These are phyloP conservation scores for Ceratocystis huliohia DNA, from an alignment of 2,329 filamentous ascomycete genomes.

Conservation along the genomic window DNA sequence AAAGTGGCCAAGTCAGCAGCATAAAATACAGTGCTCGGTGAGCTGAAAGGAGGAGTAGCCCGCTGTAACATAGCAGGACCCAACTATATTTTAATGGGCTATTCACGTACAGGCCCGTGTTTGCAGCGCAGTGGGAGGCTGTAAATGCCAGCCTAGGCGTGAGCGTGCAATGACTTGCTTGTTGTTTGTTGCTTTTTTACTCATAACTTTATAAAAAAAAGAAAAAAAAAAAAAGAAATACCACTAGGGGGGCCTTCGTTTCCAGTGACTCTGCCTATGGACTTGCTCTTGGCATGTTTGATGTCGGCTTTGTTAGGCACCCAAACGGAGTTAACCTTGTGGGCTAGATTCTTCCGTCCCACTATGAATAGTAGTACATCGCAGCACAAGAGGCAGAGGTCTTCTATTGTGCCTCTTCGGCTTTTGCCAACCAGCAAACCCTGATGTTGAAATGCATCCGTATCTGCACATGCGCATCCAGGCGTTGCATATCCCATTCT, in stretches of 20 bases:
- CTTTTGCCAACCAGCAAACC: neutral
- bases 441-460: neutral
- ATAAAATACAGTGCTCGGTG: neutral
- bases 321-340: neutral
- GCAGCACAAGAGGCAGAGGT: neutral
- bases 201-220: no score
- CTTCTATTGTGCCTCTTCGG: constrained; percentile 4
- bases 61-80: neutral
- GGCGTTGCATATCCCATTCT: neutral
- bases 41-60: neutral
- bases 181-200: no score
- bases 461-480: neutral
- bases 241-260: neutral
- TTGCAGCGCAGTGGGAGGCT: no score
- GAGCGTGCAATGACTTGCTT: no score
- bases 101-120: no score
- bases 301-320: neutral
- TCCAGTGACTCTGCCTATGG: neutral
- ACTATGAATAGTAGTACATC: neutral
- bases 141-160: no score
- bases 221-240: neutral
- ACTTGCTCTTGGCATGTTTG: neutral
- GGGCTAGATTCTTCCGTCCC: neutral
- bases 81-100: neutral
- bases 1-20: constrained; percentile 1